phyloP scores from a whole-genome alignment of 768 basidiomycete species.

The Scleroderma bovista region DNA sequence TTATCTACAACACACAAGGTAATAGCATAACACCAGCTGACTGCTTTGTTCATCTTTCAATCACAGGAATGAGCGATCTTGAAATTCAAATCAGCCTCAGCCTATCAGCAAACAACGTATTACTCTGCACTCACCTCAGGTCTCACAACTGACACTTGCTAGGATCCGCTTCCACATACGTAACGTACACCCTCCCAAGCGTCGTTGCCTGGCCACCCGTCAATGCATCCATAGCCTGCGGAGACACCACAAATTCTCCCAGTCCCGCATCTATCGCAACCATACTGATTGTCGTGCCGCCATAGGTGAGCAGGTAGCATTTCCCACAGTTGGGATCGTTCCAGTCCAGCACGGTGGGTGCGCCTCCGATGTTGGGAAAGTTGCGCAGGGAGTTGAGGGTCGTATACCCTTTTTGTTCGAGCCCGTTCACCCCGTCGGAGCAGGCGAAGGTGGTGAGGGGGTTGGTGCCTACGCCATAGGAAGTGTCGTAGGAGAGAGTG shows the following conservation, averaged over 20 bases:
- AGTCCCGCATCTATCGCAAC: conserved; percentile 25
- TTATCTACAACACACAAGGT: no score
- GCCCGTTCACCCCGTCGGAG: conserved; percentile 29
- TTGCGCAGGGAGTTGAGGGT: conserved; percentile 28
- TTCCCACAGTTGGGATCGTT: conserved; percentile 27
- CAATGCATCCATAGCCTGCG: conserved; percentile 49
- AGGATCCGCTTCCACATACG: no score
- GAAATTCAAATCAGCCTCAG: no score
- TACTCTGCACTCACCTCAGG: no score
- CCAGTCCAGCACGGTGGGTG: conserved; percentile 25
- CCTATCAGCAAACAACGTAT: no score
- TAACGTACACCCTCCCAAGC: conserved; percentile 49
- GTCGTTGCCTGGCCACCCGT: conserved; percentile 42
- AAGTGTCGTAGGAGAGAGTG: conserved; percentile 28
- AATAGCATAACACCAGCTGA: no score
- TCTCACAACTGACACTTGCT: no score
- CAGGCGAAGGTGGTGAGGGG: conserved; percentile 23
- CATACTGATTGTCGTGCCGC: conserved; percentile 10
- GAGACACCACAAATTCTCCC: conserved; percentile 43
- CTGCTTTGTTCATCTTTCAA: no score
- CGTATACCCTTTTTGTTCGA: conserved; percentile 25
- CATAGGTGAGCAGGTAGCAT: conserved; percentile 28
- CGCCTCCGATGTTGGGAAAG: conserved; percentile 31
- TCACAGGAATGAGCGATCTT: no score
- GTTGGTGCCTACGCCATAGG: conserved; percentile 22